phyloP scores from a whole-genome alignment of 169 alveolate genomes.

The Eimeria tenella region DNA sequence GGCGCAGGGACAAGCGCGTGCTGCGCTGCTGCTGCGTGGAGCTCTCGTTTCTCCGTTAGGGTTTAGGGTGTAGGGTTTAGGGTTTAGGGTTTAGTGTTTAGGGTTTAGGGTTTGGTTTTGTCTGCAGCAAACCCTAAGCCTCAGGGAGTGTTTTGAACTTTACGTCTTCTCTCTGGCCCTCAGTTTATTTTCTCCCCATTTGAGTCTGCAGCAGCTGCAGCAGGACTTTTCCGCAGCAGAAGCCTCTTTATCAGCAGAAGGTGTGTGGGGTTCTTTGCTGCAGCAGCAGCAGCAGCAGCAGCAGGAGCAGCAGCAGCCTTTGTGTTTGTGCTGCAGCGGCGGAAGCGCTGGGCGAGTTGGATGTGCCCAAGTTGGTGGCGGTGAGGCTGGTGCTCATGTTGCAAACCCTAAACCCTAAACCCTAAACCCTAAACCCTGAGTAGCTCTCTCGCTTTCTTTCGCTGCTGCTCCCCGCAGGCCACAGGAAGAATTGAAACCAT shows the following conservation, averaged over 20 bases:
- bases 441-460: background rate
- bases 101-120: background rate
- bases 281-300: background rate
- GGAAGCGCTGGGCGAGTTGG: background rate
- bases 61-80: background rate
- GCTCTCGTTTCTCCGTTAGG: too few species aligned
- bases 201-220: background rate
- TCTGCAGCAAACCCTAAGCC: slow-evolving; percentile 31
- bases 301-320: background rate
- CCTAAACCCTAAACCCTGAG: background rate
- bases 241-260: background rate
- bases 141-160: slow-evolving; percentile 7
- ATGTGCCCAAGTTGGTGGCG: background rate
- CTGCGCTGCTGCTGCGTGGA: too few species aligned
- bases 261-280: background rate
- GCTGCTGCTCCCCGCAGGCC: slow-evolving; percentile 39
- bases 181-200: background rate
- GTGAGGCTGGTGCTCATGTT: background rate
- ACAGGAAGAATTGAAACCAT: background rate
- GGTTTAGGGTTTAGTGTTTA: slow-evolving; percentile 32
- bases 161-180: background rate
- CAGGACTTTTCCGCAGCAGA: background rate
- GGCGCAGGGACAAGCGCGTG: too few species aligned
- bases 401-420: background rate
- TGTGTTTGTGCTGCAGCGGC: background rate